Percentiles rank a stretch among this genome's conserved stretches.
These are phyloP conservation scores for Chaetomiaceae sp. DNA, from an alignment of 2,329 filamentous ascomycete genomes.

Conservation along the genomic window DNA sequence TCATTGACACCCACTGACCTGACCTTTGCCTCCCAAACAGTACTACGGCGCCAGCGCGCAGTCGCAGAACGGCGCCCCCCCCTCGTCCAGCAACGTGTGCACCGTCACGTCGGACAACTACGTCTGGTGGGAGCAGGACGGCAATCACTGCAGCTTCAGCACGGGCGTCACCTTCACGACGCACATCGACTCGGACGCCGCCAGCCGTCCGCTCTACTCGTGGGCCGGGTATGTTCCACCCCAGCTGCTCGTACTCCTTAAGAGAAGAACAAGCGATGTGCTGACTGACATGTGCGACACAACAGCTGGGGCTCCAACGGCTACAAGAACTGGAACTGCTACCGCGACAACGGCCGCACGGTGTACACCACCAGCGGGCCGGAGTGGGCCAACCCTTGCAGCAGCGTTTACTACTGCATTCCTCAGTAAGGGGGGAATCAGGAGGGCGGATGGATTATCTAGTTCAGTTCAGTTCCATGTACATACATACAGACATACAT, in stretches of 20 bases:
- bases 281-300: background rate
- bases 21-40: background rate
- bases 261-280: background rate
- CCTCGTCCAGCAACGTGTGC: background rate
- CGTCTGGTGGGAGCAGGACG: slow-evolving; percentile 10
- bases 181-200: slow-evolving; percentile 7
- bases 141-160: slow-evolving; percentile 2
- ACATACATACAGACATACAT: too few relatives aligned
- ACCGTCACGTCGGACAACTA: slow-evolving; percentile 3
- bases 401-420: slow-evolving; percentile 3
- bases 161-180: background rate
- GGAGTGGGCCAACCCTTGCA: slow-evolving; percentile 3
- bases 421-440: slow-evolving; percentile 3
- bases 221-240: slow-evolving; percentile 10
- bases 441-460: too few relatives aligned
- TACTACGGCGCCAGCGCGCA: slow-evolving; percentile 6
- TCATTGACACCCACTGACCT: background rate
- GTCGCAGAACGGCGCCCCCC: background rate
- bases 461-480: too few relatives aligned
- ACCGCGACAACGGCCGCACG: slow-evolving; percentile 6
- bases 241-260: too few relatives aligned
- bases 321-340: slow-evolving; percentile 13
- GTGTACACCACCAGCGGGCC: background rate
- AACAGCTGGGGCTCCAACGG: slow-evolving; percentile 8
- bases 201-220: slow-evolving; percentile 3